Base-by-base conservation (phyloP, 768 basidiomycete genomes). In the Clitopilus passeckerianus region DNA sequence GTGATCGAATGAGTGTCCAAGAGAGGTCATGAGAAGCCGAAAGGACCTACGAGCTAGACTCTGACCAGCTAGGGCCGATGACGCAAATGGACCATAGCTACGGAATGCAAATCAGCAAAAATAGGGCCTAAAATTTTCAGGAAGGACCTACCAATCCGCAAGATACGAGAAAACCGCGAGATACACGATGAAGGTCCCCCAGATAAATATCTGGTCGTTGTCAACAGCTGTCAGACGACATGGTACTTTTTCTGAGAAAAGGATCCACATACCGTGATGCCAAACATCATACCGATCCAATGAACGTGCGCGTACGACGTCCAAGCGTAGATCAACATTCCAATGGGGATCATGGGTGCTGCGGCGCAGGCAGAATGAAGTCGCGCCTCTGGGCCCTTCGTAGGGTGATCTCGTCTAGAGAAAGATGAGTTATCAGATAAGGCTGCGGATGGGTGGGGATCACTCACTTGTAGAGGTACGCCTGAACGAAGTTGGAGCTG, bases 261-360 rank as follows among this genome's bases (percentile, higher is more conserved):
- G 18, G 7, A 1, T 18, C 41, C 6, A 43, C 73, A 7, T 66
- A 75, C 75, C 7, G 66, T 68, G 15, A 88, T 77, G 1, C 82
- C 88, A 27, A 89, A 78, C 20, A 76, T 76, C 22, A 81, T 76
- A 0, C 72, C 83, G 37, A 87, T 81, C 89, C 90, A 91, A 57
- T 77, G 80, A 2, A 90, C 75, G 14, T 62, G 64, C 0, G 78
- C 58, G 60, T 75, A 82, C 12, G 84, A 81, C 2, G 86, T 84
- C 84, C 87, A 90, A 0, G 86, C 88, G 63, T 86, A 92, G 27
- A 90, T 83, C 70, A 90, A 81, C 80, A 88, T 85, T n/a, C 80
- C 82, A 0, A 70, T 61, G 0, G 87, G 86, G 52, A 86, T 74
- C 12, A 84, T 64, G 43, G 87, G 44, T 0, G 77, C 80, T 0